Base-by-base conservation (phyloP, 352 stramenopile genomes). In the Pythium dissimile region DNA sequence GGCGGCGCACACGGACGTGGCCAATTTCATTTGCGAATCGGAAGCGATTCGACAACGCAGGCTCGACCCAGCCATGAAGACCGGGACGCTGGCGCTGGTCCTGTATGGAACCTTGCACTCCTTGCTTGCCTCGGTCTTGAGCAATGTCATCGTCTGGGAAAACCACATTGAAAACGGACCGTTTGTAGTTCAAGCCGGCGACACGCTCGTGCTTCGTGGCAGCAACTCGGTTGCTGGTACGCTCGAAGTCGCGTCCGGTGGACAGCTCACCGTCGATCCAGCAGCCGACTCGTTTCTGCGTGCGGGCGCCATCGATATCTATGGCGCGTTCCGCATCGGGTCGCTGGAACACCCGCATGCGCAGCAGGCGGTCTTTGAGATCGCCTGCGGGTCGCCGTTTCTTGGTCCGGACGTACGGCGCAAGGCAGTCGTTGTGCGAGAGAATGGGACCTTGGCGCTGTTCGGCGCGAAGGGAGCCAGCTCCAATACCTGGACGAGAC, bases 341-440 rank as follows among this genome's bases (percentile, higher is more conserved):
- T 57, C 41, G 0, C 47, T 38, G 2, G 43, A 54, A 5, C 16
- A 32, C 7, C 71, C 73, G 35, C 84, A 80, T 47, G 18, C 61
- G 2, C 56, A 64, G 3, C 66, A 75, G 13, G 72, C 69, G 4
- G 66, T 68, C 1, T 54, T 86, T 26, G 74, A 79, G 15, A 39
- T 86, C 13, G 39, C 46, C 5, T 79, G 70, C 27, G 38, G 23
- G 2, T 64, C 60, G 10, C 43, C 41, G 4, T 54, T 64, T 18
- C 28, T 56, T 1, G 28, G 44, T n/a, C 20, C 71, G 0, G 71
- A 77, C 41, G 58, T 79, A 5, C 57, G 72, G 2, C 72, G 70
- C 16, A 79, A 76, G 44, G 64, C 64, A 8, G 50, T 84, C 27
- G 62, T 77, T 10, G 63, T 86, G 9, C 73, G 61, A 10, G 38